phyloP scores from a whole-genome alignment of 441 rosid species.

The Populus trichocarpa region DNA sequence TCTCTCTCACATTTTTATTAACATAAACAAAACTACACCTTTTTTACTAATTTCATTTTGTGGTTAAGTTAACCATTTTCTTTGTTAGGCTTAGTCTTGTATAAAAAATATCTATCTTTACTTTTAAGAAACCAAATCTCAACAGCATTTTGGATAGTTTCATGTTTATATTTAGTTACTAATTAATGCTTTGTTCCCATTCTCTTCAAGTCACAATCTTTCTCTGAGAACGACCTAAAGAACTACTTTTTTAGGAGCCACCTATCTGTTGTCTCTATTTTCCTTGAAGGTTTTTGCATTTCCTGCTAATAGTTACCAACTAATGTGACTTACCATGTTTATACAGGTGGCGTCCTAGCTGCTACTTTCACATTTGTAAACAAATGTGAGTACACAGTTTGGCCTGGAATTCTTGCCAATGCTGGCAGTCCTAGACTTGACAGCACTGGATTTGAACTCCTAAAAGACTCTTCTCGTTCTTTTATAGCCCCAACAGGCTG shows the following conservation, averaged over 20 bases:
- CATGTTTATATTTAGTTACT: not conserved
- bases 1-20: not conserved
- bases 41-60: not conserved
- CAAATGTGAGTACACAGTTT: slow-evolving; percentile 79
- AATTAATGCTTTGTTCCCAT: not conserved
- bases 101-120: not conserved
- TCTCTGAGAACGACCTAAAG: not conserved
- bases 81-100: not conserved
- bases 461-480: slow-evolving; percentile 46
- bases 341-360: slow-evolving; percentile 32
- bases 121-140: not conserved
- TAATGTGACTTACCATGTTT: not conserved
- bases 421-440: slow-evolving; percentile 73
- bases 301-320: not conserved
- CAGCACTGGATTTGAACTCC: slow-evolving; percentile 75
- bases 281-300: not conserved
- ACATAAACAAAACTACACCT: not conserved
- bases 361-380: slow-evolving; percentile 62
- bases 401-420: slow-evolving; percentile 90
- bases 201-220: not conserved
- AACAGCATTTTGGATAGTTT: not conserved
- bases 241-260: not conserved
- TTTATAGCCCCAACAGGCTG: slow-evolving; percentile 77
- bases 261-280: not conserved
- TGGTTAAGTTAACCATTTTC: not conserved